Percentiles rank a stretch among this genome's conserved stretches.
phyloP scores from a whole-genome alignment of 176 grass and related monocot genomes.

The Musa acuminata region DNA sequence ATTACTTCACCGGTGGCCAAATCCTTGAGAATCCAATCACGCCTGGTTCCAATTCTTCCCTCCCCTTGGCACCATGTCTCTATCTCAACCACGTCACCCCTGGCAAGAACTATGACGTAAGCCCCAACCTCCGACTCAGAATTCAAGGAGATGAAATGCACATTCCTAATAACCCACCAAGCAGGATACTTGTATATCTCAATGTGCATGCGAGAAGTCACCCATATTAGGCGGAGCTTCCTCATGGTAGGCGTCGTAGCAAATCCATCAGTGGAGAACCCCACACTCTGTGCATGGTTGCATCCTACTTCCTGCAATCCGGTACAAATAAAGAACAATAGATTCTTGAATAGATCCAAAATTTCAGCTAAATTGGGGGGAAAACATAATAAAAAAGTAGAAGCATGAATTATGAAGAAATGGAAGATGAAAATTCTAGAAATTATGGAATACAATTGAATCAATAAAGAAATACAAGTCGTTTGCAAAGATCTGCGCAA shows the following conservation, averaged over 20 bases:
- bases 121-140: not conserved
- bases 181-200: conserved; percentile 95
- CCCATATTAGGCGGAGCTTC: conserved; percentile 92
- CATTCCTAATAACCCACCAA: conserved; percentile 34
- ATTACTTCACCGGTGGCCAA: conserved; percentile 88
- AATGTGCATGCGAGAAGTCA: conserved; percentile 93
- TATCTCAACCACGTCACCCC: conserved; percentile 94
- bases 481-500: too few species aligned
- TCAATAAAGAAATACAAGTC: too few species aligned
- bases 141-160: not conserved
- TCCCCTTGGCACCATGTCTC: conserved; percentile 99
- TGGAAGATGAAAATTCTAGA: not conserved
- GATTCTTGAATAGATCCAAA: not conserved
- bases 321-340: not conserved
- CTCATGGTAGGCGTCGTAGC: conserved; percentile 90
- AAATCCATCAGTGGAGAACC: conserved; percentile 97
- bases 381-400: not conserved
- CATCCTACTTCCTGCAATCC: conserved; percentile 74
- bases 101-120: conserved; percentile 12
- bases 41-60: conserved; percentile 80
- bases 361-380: not conserved
- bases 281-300: conserved; percentile 89
- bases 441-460: too few species aligned
- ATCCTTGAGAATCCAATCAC: conserved; percentile 96
- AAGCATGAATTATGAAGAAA: not conserved